Base-by-base conservation (phyloP, 345 rosid species). In the Salix viminalis region DNA sequence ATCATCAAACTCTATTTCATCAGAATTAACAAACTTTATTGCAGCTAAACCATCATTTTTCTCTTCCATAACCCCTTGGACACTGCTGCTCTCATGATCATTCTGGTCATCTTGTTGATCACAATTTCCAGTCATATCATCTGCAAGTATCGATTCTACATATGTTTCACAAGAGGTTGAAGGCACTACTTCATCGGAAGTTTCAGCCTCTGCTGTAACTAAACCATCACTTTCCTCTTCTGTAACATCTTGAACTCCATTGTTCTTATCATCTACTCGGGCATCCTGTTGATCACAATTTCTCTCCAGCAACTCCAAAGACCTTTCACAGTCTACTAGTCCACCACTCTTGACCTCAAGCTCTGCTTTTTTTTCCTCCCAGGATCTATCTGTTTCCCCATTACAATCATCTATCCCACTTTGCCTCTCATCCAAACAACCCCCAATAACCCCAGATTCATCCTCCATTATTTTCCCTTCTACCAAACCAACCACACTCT, bases 331-430 rank as follows among this genome's bases (percentile, higher is more conserved):
- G 67, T 50, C 66, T 74, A 50, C 30, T 36, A 30, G 32, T 26
- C 60, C 77, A 77, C 46, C 37, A 28, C 28, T 34, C n/a, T 70
- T 28, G 50, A 74, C 75, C 30, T 30, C 52, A 65, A 64, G 46
- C 72, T 50, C 78, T 70, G n/a, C 30, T 19, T 83, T 79, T 68
- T 77, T 79, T 70, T 77, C 79, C 26, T 48, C 70, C 64, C 69
- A 77, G 26, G 46, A 64, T 6, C 56, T 72, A 54, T 77, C 50
- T 62, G 6, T 69, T 75, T 70, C 76, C 36, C 34, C 60, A 50
- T 39, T 67, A 65, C 67, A 74, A 67, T 70, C 74, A 70, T 42
- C 71, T 46, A 36, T 37, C 69, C 64, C 70, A 70, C 65, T 23
- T 62, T 28, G 67, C 26, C 54, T 52, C 36, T 67, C 75, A 18